phyloP scores from a whole-genome alignment of 306 rosid genomes.

The Castanea mollissima region DNA sequence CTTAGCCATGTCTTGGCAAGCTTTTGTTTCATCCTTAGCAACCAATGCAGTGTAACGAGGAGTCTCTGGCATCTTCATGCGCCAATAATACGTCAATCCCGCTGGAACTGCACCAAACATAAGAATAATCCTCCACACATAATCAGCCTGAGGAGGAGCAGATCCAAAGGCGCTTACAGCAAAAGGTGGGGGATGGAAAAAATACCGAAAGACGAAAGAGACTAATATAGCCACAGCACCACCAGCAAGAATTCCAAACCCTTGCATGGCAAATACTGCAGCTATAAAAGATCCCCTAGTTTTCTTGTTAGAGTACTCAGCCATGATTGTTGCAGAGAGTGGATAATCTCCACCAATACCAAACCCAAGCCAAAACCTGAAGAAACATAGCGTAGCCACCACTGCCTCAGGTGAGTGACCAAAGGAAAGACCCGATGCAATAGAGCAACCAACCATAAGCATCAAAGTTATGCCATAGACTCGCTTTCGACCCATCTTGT shows the following conservation, averaged over 20 bases:
- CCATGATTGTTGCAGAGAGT: constrained; percentile 76
- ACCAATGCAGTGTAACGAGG: constrained; percentile 67
- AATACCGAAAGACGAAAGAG: constrained; percentile 23
- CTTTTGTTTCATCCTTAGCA: constrained; percentile 48
- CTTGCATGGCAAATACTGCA: constrained; percentile 76
- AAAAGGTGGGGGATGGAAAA: constrained; percentile 31
- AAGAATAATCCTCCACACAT: constrained; percentile 64
- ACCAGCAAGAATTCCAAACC: constrained; percentile 60
- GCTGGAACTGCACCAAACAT: constrained; percentile 68
- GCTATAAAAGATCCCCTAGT: constrained; percentile 61
- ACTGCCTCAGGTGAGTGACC: constrained; percentile 26
- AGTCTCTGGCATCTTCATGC: constrained; percentile 67
- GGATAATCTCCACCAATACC: constrained; percentile 64
- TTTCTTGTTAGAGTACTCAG: constrained; percentile 55
- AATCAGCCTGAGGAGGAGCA: constrained; percentile 50
- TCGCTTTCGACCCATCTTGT: constrained; percentile 45
- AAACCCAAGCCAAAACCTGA: constrained; percentile 51
- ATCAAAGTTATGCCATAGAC: constrained; percentile 46
- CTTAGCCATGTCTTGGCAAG: constrained; percentile 55
- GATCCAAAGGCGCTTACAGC: constrained; percentile 22
- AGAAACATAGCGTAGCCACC: constrained; percentile 43
- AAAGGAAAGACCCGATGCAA: constrained; percentile 47
- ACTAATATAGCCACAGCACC: constrained; percentile 53
- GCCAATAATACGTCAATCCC: constrained; percentile 44
- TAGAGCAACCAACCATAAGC: constrained; percentile 39